A percentile compares a stretch with the other conserved stretches of the same genome.
phyloP scores from a whole-genome alignment of 2,329 filamentous ascomycete genomes.

The Penicillium sp. region DNA sequence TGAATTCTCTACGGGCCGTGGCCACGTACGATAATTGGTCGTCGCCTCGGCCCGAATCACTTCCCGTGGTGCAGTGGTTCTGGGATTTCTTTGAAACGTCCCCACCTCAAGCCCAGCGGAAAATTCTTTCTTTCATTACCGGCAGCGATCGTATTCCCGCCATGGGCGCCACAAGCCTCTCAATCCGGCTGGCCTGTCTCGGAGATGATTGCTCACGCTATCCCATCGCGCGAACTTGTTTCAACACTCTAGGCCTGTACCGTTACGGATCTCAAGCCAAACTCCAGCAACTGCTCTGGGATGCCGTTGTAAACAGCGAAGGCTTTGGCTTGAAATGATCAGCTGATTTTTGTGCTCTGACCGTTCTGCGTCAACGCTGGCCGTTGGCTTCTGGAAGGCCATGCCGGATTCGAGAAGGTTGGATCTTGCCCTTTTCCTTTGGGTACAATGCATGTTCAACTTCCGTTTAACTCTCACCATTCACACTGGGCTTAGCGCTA shows the following conservation, averaged over 20 bases:
- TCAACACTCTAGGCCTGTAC: slow-evolving; percentile 79
- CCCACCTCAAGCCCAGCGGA: slow-evolving; percentile 66
- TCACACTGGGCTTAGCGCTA: background rate
- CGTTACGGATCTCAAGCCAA: slow-evolving; percentile 65
- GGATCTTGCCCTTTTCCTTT: background rate
- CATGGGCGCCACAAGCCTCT: slow-evolving; percentile 75
- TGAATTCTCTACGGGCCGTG: slow-evolving; percentile 70
- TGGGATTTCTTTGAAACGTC: slow-evolving; percentile 76
- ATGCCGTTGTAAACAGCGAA: slow-evolving; percentile 83
- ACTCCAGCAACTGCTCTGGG: slow-evolving; percentile 73
- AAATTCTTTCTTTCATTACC: slow-evolving; percentile 80
- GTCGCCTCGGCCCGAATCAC: slow-evolving; percentile 50
- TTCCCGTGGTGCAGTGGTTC: slow-evolving; percentile 78
- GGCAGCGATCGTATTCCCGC: slow-evolving; percentile 88
- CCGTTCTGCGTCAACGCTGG: slow-evolving; percentile 10
- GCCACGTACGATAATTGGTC: slow-evolving; percentile 82
- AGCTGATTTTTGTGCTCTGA: background rate
- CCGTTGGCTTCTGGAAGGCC: slow-evolving; percentile 2
- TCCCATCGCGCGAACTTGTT: slow-evolving; percentile 85
- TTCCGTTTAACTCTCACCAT: background rate
- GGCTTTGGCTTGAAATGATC: slow-evolving; percentile 76
- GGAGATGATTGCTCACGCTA: slow-evolving; percentile 73
- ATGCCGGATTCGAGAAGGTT: background rate
- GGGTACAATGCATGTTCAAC: background rate
- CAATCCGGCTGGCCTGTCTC: slow-evolving; percentile 72